phyloP scores from a whole-genome alignment of 169 alveolate genomes.

The Eimeria nieschulzi region DNA sequence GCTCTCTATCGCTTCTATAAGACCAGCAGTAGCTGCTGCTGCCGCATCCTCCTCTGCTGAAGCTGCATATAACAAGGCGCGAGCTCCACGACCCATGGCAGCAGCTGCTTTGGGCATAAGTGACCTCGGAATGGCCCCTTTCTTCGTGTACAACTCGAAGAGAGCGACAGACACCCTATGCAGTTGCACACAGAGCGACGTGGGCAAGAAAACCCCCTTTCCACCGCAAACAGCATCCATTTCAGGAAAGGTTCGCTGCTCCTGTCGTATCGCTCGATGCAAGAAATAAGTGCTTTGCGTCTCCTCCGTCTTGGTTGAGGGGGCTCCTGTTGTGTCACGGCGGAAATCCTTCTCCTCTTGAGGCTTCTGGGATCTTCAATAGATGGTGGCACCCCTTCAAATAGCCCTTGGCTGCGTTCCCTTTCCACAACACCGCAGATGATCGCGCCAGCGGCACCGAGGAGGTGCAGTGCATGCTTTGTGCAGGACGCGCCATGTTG shows the following conservation, averaged over 20 bases:
- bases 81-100: not conserved
- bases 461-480: slow-evolving; percentile 23
- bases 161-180: not conserved
- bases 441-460: slow-evolving; percentile 23
- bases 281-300: too few species aligned
- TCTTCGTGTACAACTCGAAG: not conserved
- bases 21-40: not conserved
- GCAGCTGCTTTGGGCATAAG: slow-evolving; percentile 41
- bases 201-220: not conserved
- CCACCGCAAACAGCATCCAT: too few species aligned
- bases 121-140: slow-evolving; percentile 18
- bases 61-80: slow-evolving; percentile 38
- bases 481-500: slow-evolving; percentile 6
- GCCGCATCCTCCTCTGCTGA: slow-evolving; percentile 9
- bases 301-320: too few species aligned
- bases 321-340: too few species aligned
- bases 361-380: too few species aligned
- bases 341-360: too few species aligned
- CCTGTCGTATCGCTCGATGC: too few species aligned
- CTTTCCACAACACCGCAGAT: not conserved
- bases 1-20: not conserved
- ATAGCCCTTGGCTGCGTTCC: too few species aligned
- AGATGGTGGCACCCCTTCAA: too few species aligned
- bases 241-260: too few species aligned
- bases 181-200: not conserved